These are phyloP conservation scores for Diaporthe nobilis DNA, from an alignment of 2,329 filamentous ascomycete genomes.

Conservation along the genomic window DNA sequence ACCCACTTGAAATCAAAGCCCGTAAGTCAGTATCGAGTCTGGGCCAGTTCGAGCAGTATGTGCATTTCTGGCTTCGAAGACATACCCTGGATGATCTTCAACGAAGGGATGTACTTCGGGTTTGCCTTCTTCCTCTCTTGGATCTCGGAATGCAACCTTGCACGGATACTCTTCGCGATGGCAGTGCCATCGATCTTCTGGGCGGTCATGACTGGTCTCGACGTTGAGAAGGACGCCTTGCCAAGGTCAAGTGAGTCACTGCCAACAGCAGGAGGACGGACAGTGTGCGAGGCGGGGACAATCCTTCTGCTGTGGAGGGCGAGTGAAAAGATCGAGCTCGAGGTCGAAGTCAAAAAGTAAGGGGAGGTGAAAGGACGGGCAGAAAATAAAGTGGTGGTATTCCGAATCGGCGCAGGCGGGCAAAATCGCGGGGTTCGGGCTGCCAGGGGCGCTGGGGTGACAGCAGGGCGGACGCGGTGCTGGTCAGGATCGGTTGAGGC, in stretches of 20 bases:
- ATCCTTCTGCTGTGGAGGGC: constrained; percentile 12
- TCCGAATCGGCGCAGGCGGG: constrained; percentile 31
- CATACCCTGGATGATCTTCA: constrained; percentile 95
- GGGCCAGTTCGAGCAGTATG: constrained; percentile 13
- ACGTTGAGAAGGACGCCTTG: constrained; percentile 58
- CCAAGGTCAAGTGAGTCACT: constrained; percentile 31
- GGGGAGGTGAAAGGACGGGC: constrained; percentile 23
- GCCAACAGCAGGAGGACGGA: constrained; percentile 20
- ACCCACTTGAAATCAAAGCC: constrained; percentile 73
- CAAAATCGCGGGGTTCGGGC: constrained; percentile 40
- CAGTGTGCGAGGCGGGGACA: neutral
- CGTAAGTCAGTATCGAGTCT: constrained; percentile 38
- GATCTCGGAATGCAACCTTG: constrained; percentile 85
- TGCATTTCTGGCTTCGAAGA: constrained; percentile 28
- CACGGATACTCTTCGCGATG: constrained; percentile 92
- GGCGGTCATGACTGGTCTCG: constrained; percentile 80
- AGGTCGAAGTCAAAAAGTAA: neutral
- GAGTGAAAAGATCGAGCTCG: neutral
- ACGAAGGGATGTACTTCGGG: constrained; percentile 87
- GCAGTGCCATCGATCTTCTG: constrained; percentile 95
- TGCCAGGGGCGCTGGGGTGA: constrained; percentile 17
- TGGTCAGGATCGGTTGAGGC: constrained; percentile 11
- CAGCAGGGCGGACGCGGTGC: constrained; percentile 10
- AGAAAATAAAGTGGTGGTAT: constrained; percentile 33
- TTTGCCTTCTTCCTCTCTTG: constrained; percentile 84